A percentile compares a stretch with the other conserved stretches of the same genome.
Conservation (phyloP, 208 protist species). For the Leishmania turanica region DNA sequence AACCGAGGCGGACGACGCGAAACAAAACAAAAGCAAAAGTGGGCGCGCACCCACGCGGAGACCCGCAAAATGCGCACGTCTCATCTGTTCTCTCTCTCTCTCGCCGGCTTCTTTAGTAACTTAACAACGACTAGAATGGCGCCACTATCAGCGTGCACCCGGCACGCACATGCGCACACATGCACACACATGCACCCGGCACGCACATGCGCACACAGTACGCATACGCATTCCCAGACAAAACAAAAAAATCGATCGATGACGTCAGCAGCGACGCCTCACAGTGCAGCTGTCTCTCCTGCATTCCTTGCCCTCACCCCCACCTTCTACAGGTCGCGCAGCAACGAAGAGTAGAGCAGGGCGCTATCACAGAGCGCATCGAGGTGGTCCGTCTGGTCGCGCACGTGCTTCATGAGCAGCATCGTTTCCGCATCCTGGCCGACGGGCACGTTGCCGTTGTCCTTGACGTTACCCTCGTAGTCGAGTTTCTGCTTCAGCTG, state of each 20-base stretch:
- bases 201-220: neutral
- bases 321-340: constrained; percentile 23
- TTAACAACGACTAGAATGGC: neutral
- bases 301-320: neutral
- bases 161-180: neutral
- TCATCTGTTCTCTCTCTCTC: neutral
- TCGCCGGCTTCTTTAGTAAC: neutral
- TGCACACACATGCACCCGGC: too few relatives aligned
- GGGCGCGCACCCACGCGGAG: too few relatives aligned
- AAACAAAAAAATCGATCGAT: neutral
- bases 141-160: neutral
- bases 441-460: constrained; percentile 42
- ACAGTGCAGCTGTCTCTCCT: neutral
- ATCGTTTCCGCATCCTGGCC: constrained; percentile 57
- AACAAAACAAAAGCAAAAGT: too few relatives aligned
- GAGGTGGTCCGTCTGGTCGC: constrained; percentile 66
- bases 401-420: constrained; percentile 54
- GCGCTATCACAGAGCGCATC: constrained; percentile 67
- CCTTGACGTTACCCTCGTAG: constrained; percentile 43
- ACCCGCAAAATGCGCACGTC: neutral
- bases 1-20: too few relatives aligned
- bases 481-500: constrained; percentile 39
- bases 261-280: neutral
- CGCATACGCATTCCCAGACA: neutral
- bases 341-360: constrained; percentile 35